These are phyloP conservation scores for Aspergillus quadrilineatus DNA, from an alignment of 2,329 filamentous ascomycete genomes.

Conservation along the genomic window DNA sequence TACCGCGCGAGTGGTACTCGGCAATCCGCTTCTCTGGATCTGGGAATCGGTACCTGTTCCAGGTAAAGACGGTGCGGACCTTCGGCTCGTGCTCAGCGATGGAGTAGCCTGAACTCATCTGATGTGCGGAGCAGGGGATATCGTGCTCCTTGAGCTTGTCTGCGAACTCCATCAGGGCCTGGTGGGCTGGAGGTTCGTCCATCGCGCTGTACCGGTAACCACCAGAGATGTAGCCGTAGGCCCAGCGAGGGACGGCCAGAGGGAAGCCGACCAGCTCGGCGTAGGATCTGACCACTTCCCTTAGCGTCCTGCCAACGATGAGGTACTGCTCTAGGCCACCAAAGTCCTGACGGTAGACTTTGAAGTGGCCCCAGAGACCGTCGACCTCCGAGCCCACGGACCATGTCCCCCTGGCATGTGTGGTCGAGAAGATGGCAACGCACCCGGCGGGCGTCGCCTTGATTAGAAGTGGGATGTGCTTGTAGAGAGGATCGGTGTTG, in stretches of 20 bases:
- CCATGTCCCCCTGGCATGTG: constrained; percentile 63
- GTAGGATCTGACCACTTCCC: constrained; percentile 65
- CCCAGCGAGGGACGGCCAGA: constrained; percentile 67
- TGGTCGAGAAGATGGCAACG: constrained; percentile 67
- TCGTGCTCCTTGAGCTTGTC: constrained; percentile 62
- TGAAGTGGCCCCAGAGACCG: constrained; percentile 72
- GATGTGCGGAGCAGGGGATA: constrained; percentile 69
- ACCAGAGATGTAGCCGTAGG: constrained; percentile 70
- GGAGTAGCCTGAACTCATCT: constrained; percentile 72
- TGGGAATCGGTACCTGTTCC: constrained; percentile 70
- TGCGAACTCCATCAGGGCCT: constrained; percentile 62
- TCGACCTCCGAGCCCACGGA: constrained; percentile 71
- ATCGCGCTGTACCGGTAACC: constrained; percentile 63
- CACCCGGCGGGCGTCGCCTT: constrained; percentile 64
- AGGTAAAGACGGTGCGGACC: constrained; percentile 69
- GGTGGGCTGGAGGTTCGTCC: constrained; percentile 55
- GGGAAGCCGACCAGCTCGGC: constrained; percentile 69
- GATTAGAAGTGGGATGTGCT: constrained; percentile 71
- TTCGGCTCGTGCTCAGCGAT: constrained; percentile 66
- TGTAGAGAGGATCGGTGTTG: constrained; percentile 70
- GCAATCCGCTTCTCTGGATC: constrained; percentile 64
- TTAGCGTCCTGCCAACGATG: constrained; percentile 64
- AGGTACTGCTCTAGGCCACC: constrained; percentile 71
- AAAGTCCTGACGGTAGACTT: constrained; percentile 70
- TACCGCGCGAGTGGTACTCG: constrained; percentile 62